Evolutionary conservation across 768 basidiomycete genomes (phyloP).

Genomic region (Amanita inopinata): DNA sequence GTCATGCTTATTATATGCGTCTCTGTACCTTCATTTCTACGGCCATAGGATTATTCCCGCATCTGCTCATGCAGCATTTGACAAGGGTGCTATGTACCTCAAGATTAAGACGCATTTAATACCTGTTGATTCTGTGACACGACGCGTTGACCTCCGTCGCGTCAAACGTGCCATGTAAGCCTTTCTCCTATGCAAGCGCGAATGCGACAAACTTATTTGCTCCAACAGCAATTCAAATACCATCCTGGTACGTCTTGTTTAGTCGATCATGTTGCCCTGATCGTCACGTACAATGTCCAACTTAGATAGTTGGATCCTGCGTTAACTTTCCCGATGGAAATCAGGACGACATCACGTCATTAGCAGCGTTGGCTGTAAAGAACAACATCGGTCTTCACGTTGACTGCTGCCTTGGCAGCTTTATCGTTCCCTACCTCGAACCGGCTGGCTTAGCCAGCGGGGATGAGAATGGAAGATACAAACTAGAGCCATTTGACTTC

Average conservation of each 20-base stretch:
- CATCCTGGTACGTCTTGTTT: conserved; percentile 50
- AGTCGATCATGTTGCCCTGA: not conserved
- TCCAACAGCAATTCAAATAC: conserved; percentile 69
- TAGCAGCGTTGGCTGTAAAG: conserved; percentile 63
- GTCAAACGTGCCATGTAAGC: conserved; percentile 85
- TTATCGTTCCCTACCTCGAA: conserved; percentile 90
- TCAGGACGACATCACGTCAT: conserved; percentile 76
- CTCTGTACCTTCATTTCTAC: no score
- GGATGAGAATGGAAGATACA: conserved; percentile 40
- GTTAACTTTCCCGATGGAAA: conserved; percentile 82
- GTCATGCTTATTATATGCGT: not conserved
- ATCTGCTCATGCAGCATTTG: conserved; percentile 90
- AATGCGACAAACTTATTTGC: conserved; percentile 4
- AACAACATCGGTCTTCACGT: conserved; percentile 85
- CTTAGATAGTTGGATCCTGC: conserved; percentile 75
- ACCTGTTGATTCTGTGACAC: conserved; percentile 68
- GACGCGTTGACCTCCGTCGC: conserved; percentile 66
- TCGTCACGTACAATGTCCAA: not conserved
- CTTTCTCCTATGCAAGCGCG: conserved; percentile 1
- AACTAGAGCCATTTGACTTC: conserved; percentile 79
- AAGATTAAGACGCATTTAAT: conserved; percentile 84
- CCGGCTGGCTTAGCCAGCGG: conserved; percentile 60
- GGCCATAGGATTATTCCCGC: conserved; percentile 68
- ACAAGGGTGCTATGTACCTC: conserved; percentile 86
- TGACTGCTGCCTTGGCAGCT: conserved; percentile 90